These are phyloP conservation scores for Lentinula guzmanii DNA, from an alignment of 768 basidiomycete species.

Conservation along the genomic window DNA sequence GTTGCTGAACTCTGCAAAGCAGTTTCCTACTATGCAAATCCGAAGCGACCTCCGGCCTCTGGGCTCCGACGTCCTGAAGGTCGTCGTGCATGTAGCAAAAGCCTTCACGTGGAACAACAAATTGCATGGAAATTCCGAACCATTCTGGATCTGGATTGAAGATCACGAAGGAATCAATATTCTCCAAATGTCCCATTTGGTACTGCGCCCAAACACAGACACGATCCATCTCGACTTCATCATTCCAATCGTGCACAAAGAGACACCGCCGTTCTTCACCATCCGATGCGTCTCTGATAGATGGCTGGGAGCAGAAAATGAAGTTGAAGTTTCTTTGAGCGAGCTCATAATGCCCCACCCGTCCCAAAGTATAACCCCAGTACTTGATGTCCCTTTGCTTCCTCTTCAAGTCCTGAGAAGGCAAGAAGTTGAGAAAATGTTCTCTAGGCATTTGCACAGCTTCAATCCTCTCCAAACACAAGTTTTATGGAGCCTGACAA, in stretches of 20 bases:
- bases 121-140: constrained; percentile 70
- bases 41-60: constrained; percentile 73
- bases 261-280: constrained; percentile 58
- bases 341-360: constrained; percentile 69
- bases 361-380: constrained; percentile 50
- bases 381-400: constrained; percentile 75
- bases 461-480: constrained; percentile 91
- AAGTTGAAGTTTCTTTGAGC: constrained; percentile 56
- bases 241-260: constrained; percentile 60
- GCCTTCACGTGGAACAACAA: constrained; percentile 78
- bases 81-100: constrained; percentile 56
- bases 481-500: constrained; percentile 73
- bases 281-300: constrained; percentile 82
- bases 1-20: constrained; percentile 71
- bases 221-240: constrained; percentile 68
- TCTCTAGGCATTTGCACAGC: constrained; percentile 39
- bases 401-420: constrained; percentile 46
- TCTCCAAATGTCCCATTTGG: constrained; percentile 69
- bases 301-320: constrained; percentile 91
- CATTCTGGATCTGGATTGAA: constrained; percentile 97
- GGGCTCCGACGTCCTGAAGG: constrained; percentile 74
- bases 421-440: constrained; percentile 35
- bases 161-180: constrained; percentile 78
- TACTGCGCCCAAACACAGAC: constrained; percentile 63
- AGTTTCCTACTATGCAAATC: constrained; percentile 74